phyloP scores from a whole-genome alignment of 2,329 filamentous ascomycete species.

The Xylariaceae sp. region DNA sequence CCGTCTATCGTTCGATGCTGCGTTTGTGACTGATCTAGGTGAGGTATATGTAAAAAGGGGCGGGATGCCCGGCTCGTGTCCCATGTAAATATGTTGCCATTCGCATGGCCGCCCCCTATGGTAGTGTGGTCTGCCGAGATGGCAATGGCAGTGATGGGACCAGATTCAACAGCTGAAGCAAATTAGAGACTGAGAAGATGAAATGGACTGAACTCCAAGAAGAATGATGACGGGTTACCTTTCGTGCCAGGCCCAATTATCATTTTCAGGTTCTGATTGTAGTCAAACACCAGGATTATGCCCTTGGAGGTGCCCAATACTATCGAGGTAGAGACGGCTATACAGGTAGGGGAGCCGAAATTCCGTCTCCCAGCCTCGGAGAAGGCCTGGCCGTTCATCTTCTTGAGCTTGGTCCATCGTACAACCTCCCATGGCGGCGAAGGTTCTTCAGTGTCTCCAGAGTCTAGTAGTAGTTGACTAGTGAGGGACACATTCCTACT shows the following conservation, averaged over 20 bases:
- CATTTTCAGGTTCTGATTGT: conserved; percentile 89
- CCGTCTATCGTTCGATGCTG: conserved; percentile 71
- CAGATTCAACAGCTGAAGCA: conserved; percentile 75
- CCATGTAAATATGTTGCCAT: conserved; percentile 95
- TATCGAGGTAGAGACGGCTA: conserved; percentile 83
- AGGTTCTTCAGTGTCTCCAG: conserved; percentile 63
- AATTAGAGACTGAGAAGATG: conserved; percentile 28
- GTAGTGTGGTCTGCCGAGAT: conserved; percentile 93
- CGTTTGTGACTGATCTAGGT: conserved; percentile 62
- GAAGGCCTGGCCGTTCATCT: conserved; percentile 84
- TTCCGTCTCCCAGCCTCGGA: conserved; percentile 89
- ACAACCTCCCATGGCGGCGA: conserved; percentile 95
- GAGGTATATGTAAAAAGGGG: conserved; percentile 84
- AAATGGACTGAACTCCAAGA: no score
- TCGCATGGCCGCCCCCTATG: conserved; percentile 82
- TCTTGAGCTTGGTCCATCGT: conserved; percentile 89
- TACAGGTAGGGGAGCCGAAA: conserved; percentile 86
- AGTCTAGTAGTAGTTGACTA: conserved; percentile 62
- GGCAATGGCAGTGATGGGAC: conserved; percentile 79
- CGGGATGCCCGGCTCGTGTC: conserved; percentile 77
- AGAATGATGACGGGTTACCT: conserved; percentile 48
- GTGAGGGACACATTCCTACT: conserved; percentile 77
- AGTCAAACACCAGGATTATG: conserved; percentile 93
- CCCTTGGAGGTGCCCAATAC: conserved; percentile 92
- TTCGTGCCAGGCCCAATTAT: conserved; percentile 93